A percentile compares a stretch with the other conserved stretches of the same genome.
Evolutionary conservation across 1,284 basidiomycete species (phyloP).

Genomic region (Sporisorium scitamineum): DNA sequence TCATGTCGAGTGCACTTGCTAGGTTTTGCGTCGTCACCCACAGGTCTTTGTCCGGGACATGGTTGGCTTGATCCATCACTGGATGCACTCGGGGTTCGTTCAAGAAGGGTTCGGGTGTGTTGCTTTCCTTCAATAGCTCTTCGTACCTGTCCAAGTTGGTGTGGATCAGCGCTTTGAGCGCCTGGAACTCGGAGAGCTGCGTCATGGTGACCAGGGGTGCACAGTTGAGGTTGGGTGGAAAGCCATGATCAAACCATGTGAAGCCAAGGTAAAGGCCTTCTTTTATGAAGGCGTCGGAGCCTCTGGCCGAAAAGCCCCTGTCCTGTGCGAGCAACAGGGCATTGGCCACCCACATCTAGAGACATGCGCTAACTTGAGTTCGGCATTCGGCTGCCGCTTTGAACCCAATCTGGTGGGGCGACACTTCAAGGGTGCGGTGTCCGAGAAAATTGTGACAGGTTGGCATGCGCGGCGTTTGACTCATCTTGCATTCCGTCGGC

Average conservation of each 20-base stretch:
- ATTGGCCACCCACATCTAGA: background rate
- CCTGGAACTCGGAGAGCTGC: conserved; percentile 26
- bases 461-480: conserved; percentile 2
- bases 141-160: conserved; percentile 31
- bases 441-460: background rate
- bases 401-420: background rate
- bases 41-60: conserved; percentile 17
- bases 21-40: conserved; percentile 12
- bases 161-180: conserved; percentile 31
- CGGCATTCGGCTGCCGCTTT: background rate
- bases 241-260: background rate
- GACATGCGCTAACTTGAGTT: background rate
- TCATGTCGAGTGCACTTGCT: conserved; percentile 34
- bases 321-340: background rate
- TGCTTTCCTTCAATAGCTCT: conserved; percentile 8
- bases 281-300: background rate
- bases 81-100: conserved; percentile 24
- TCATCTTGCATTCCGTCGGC: background rate
- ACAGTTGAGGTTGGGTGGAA: too few relatives aligned
- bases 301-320: background rate
- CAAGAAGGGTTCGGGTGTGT: conserved; percentile 24
- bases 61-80: conserved; percentile 14
- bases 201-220: background rate
- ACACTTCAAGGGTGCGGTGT: background rate
- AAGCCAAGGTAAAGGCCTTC: background rate